Conservation (phyloP, 257 asterid genomes). For the Scutellaria galericulata region DNA sequence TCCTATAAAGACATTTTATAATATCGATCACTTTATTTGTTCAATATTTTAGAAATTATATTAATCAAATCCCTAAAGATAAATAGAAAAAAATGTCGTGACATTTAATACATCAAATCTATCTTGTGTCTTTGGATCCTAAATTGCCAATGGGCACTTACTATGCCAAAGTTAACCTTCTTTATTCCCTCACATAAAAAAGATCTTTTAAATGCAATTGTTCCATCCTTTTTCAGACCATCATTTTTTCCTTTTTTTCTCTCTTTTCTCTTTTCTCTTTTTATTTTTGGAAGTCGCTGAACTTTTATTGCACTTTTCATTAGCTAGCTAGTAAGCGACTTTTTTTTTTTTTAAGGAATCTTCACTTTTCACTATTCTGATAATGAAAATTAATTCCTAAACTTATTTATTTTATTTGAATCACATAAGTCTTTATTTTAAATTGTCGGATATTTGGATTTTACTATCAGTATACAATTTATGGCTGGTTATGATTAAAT, state of each 20-base stretch:
- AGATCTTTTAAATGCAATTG: constrained; percentile 28
- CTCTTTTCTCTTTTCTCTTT: neutral
- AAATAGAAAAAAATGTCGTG: too few relatives aligned
- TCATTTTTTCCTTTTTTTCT: neutral
- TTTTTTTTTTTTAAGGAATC: constrained; percentile 12
- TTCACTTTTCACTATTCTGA: constrained; percentile 12
- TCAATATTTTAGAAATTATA: too few relatives aligned
- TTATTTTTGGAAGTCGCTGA: constrained; percentile 26
- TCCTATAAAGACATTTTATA: too few relatives aligned
- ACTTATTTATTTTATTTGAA: too few relatives aligned
- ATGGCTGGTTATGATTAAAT: too few relatives aligned
- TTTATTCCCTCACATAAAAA: constrained; percentile 35
- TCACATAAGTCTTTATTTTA: too few relatives aligned
- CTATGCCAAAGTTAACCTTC: constrained; percentile 25
- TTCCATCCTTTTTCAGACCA: constrained; percentile 38
- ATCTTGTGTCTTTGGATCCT: constrained; percentile 25
- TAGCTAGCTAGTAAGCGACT: neutral
- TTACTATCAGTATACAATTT: too few relatives aligned
- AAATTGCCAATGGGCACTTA: constrained; percentile 6
- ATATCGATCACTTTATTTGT: too few relatives aligned
- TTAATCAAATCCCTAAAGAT: too few relatives aligned
- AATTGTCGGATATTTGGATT: too few relatives aligned
- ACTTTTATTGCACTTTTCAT: constrained; percentile 37
- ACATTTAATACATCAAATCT: neutral
- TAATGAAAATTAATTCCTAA: neutral